Evolutionary conservation across 257 asterid species (phyloP), one percentile per base, ranked within the genome.

Genomic region (Oldenlandia corymbosa): DNA sequence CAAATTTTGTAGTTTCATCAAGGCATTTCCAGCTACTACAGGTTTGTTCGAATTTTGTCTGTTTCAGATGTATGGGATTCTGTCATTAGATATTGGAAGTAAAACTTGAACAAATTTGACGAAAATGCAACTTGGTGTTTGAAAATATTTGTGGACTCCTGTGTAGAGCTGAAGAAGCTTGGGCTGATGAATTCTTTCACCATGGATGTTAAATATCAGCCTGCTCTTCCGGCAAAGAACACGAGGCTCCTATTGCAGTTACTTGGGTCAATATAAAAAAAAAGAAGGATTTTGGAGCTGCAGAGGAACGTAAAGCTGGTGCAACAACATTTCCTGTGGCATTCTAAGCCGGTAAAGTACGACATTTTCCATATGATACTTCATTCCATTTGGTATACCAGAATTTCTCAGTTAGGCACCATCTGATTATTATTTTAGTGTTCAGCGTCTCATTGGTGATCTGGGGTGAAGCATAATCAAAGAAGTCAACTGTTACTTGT

Each of bases 241-340:
- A 69, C 85, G 80, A 76, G 81, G 52, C 65, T 84, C 77, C 51
- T 84, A 71, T 73, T 84, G 79, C 58, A n/a, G n/a, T n/a, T n/a
- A n/a, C n/a, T n/a, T n/a, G n/a, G n/a, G n/a, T n/a, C n/a, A n/a
- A n/a, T n/a, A n/a, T n/a, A n/a, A n/a, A n/a, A n/a, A n/a, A n/a
- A n/a, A n/a, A n/a, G n/a, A n/a, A n/a, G n/a, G n/a, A n/a, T n/a
- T n/a, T n/a, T n/a, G 0, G 53, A 72, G 76, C 81, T 92, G 97
- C 95, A 92, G 73, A 51, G 37, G 66, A 85, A 86, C 72, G 96
- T 92, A 39, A 85, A 80, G 76, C 76, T 71, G 86, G 96, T 85
- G 16, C 96, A 85, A 65, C 83, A 72, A 73, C 99, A 92, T 74
- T 92, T 92, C 50, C 86, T 92, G 17, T 92, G 97, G 99, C 93